Evolutionary conservation across 1,284 basidiomycete genomes (phyloP), one percentile per base, ranked within the genome.

Genomic region (Melampsora abietis-canadensis): DNA sequence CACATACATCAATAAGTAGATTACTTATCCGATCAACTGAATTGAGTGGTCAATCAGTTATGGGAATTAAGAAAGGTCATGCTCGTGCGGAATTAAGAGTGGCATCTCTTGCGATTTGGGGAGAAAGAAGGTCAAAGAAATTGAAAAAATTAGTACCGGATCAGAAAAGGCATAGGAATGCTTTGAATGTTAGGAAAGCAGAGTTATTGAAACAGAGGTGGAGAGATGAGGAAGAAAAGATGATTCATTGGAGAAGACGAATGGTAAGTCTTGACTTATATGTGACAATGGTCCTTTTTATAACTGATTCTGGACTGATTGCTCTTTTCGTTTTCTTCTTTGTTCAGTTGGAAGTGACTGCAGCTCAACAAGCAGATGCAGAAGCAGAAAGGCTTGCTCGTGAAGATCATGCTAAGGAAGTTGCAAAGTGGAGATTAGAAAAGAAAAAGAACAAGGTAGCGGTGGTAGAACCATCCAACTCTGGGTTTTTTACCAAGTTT

Each of bases 121-220:
- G 69, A 27, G 31, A 31, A 1, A 30, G 62, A 6, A n/a, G 69
- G 27, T 31, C 34, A 3, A 51, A 24, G 17, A 72, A 72, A 46
- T 54, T 72, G 17, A 46, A 62, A 7, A 72, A 72, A 65, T 48
- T 72, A 27, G 62, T 72, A n/a, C 69, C 69, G 37, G 62, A 72
- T 15, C 69, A 72, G 27, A n/a, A 51, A 17, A 19, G n/a, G 12
- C 69, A 72, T 72, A 59, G 48, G 2, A 64, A 59, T 12, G 37
- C 61, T 1, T 51, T 57, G 8, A 54, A 60, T 17, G 14, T 72
- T n/a, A 27, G 62, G 7, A 72, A 72, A 54, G 69, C 69, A 4
- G 34, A 21, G 2, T 2, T 72, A 2, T 63, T 72, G n/a, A 72
- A 72, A 65, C 69, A 72, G 27, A 64, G 69, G 8, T 72, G 69